Evolutionary conservation across 2,329 filamentous ascomycete species (phyloP).

Genomic region (Hypoxylon sp.): DNA sequence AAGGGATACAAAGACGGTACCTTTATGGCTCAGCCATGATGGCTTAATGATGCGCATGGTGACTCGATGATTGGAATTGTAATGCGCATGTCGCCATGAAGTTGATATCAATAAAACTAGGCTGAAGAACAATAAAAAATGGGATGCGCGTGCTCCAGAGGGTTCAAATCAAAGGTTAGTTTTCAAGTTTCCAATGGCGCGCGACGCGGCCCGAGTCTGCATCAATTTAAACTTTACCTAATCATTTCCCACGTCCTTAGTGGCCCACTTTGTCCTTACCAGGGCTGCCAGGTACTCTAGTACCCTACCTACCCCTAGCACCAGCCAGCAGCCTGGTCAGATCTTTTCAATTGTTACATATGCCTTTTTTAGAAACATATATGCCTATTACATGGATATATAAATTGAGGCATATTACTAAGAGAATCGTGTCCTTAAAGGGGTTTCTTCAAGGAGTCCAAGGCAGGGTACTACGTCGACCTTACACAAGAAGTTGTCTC

Average conservation of each 20-base stretch:
- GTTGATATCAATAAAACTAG: slow-evolving; percentile 16
- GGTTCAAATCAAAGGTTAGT: slow-evolving; percentile 37
- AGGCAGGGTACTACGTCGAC: too few species aligned
- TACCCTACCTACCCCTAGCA: too few species aligned
- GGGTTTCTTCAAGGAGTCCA: too few species aligned
- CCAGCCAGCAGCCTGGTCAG: too few species aligned
- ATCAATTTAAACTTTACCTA: slow-evolving; percentile 42
- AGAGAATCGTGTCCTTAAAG: too few species aligned
- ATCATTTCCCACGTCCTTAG: slow-evolving; percentile 22
- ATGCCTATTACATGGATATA: too few species aligned
- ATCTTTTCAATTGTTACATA: too few species aligned
- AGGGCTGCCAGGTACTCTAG: too few species aligned
- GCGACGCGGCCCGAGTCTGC: slow-evolving; percentile 52
- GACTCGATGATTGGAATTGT: slow-evolving; percentile 46
- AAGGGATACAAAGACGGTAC: slow-evolving; percentile 60
- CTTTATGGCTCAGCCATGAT: slow-evolving; percentile 94
- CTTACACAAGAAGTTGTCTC: too few species aligned
- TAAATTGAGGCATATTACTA: too few species aligned
- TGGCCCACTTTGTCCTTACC: slow-evolving; percentile 8
- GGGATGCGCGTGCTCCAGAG: slow-evolving; percentile 37
- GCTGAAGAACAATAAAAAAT: slow-evolving; percentile 20
- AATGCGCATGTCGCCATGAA: slow-evolving; percentile 54
- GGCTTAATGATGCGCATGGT: slow-evolving; percentile 92
- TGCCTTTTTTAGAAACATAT: too few species aligned
- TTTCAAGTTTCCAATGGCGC: slow-evolving; percentile 44